These are phyloP conservation scores for Buxus sempervirens DNA, from an alignment of 164 flowering plant genomes.

Conservation along the genomic window DNA sequence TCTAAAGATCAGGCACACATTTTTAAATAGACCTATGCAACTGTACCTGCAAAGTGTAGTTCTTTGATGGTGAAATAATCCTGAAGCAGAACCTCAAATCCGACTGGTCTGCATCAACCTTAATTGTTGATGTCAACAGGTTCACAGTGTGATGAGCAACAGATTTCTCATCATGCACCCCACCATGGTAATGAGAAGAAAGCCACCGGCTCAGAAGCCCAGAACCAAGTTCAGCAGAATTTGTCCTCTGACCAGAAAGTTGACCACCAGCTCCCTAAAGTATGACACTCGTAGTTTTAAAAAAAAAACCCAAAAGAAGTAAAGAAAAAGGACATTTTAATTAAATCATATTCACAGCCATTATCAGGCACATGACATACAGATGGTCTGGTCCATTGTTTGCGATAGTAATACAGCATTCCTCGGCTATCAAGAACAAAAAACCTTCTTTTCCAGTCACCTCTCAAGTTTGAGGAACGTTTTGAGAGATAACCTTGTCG, in stretches of 20 bases:
- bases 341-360: not conserved
- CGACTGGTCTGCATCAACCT: conserved; percentile 94
- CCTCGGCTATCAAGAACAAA: conserved; percentile 97
- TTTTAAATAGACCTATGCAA: conserved; percentile 8
- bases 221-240: conserved; percentile 72
- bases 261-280: conserved; percentile 59
- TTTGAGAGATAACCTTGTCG: conserved; percentile 94
- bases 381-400: conserved; percentile 57
- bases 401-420: conserved; percentile 90
- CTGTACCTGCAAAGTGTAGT: conserved; percentile 88
- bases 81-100: conserved; percentile 96
- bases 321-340: conserved; percentile 2
- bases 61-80: conserved; percentile 94
- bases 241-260: conserved; percentile 49
- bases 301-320: not conserved
- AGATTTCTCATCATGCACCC: conserved; percentile 91
- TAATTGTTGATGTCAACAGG: conserved; percentile 94
- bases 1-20: not conserved
- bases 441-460: conserved; percentile 95
- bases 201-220: conserved; percentile 94
- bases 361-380: no score
- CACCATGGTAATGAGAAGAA: conserved; percentile 89
- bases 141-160: conserved; percentile 95
- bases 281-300: conserved; percentile 5
- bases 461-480: conserved; percentile 92